Percentiles rank a stretch among this genome's conserved stretches.
Conservation (phyloP, 306 rosid genomes). For the Elaeagnus macrophylla region DNA sequence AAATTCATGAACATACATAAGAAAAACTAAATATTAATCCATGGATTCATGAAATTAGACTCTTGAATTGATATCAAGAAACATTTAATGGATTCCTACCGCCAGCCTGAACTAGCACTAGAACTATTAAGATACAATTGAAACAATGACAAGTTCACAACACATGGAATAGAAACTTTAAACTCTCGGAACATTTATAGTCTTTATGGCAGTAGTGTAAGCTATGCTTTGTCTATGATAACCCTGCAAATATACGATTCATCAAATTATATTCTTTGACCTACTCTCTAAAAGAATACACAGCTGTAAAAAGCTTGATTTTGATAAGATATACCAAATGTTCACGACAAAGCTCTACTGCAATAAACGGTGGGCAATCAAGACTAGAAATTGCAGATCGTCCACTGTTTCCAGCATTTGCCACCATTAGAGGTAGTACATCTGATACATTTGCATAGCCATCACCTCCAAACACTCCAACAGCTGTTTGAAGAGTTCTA, state of each 20-base stretch:
- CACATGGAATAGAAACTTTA: no score
- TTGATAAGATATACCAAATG: slow-evolving; percentile 26
- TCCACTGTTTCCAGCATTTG: slow-evolving; percentile 30
- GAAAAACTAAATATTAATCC: no score
- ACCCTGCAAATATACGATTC: neutral
- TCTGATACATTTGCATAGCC: slow-evolving; percentile 32
- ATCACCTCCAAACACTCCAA: slow-evolving; percentile 42
- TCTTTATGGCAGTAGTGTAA: no score
- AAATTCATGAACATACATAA: no score
- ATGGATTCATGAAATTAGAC: no score
- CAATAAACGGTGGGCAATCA: slow-evolving; percentile 34
- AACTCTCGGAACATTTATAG: no score
- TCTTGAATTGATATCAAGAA: no score
- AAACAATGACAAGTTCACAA: no score
- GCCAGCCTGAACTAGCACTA: no score
- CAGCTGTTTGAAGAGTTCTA: slow-evolving; percentile 44
- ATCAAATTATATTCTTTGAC: neutral
- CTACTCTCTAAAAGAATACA: neutral
- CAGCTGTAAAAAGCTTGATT: neutral
- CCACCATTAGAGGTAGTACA: slow-evolving; percentile 32
- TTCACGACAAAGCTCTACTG: slow-evolving; percentile 39
- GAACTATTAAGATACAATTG: no score
- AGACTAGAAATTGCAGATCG: slow-evolving; percentile 36
- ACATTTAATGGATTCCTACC: no score
- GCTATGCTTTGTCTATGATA: neutral